Evolutionary conservation across 345 rosid species (phyloP).

Genomic region (Salix viminalis): DNA sequence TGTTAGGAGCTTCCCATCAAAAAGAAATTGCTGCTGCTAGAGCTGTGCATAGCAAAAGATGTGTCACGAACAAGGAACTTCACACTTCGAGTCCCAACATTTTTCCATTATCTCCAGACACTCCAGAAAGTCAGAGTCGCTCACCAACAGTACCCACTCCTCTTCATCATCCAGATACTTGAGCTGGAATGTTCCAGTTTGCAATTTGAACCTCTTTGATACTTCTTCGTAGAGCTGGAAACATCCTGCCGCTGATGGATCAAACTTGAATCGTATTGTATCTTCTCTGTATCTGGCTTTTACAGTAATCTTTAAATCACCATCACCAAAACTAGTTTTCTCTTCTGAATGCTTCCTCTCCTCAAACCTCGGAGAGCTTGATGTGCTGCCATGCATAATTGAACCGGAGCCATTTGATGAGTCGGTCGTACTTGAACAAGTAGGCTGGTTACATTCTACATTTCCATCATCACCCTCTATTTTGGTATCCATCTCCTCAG

Average conservation of each 20-base stretch:
- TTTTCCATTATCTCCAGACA: constrained; percentile 68
- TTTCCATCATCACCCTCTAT: constrained; percentile 39
- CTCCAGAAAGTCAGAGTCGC: constrained; percentile 76
- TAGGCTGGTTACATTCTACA: constrained; percentile 40
- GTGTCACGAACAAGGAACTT: constrained; percentile 66
- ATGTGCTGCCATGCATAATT: constrained; percentile 41
- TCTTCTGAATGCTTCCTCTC: constrained; percentile 37
- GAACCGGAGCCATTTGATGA: constrained; percentile 68
- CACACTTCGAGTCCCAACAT: constrained; percentile 45
- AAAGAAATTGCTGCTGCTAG: constrained; percentile 57
- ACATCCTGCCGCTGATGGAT: constrained; percentile 50
- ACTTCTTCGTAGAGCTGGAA: constrained; percentile 72
- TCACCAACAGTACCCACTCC: constrained; percentile 79
- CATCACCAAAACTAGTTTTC: constrained; percentile 26
- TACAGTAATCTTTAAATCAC: constrained; percentile 46
- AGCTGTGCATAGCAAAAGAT: constrained; percentile 49
- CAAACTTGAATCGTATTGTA: constrained; percentile 71
- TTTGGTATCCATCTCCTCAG: constrained; percentile 34
- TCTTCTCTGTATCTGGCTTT: constrained; percentile 84
- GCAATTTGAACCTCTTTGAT: constrained; percentile 64
- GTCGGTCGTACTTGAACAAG: constrained; percentile 56
- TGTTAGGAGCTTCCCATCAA: constrained; percentile 30
- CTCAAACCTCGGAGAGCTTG: constrained; percentile 53
- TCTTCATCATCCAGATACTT: constrained; percentile 86
- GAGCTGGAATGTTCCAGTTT: constrained; percentile 64